Conservation (phyloP, 495 filamentous ascomycete species). For the Amphirosellinia nigrospora region DNA sequence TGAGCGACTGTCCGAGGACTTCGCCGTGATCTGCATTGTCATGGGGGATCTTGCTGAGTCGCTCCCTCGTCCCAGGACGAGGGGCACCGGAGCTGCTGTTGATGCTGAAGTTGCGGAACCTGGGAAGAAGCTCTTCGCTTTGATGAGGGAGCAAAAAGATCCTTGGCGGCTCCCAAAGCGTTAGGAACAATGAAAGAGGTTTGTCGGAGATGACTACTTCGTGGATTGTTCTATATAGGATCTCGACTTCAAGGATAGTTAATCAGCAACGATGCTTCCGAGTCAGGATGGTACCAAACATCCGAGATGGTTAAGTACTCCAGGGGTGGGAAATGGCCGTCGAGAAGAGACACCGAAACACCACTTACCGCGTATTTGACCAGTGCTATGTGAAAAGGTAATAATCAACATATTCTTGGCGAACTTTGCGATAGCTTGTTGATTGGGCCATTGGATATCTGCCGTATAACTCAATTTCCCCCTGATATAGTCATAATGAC, state of each 20-base stretch:
- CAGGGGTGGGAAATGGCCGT: not conserved
- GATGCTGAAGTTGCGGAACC: not conserved
- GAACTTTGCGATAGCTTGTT: constrained; percentile 51
- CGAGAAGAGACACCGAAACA: not conserved
- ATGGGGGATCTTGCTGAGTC: constrained; percentile 32
- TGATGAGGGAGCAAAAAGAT: constrained; percentile 21
- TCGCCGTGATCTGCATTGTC: constrained; percentile 25
- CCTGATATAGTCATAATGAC: constrained; percentile 53
- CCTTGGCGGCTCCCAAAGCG: constrained; percentile 36
- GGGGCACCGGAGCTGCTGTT: not conserved
- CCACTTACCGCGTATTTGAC: constrained; percentile 18
- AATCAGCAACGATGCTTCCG: constrained; percentile 4
- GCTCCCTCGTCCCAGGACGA: constrained; percentile 14
- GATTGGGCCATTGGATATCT: constrained; percentile 46
- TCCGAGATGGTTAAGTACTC: not conserved
- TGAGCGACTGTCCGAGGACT: constrained; percentile 38
- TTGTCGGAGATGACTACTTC: constrained; percentile 29
- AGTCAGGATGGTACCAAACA: not conserved
- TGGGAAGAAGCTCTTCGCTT: constrained; percentile 8
- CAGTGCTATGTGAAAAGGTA: not conserved
- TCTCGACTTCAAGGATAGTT: constrained; percentile 27
- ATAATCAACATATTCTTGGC: constrained; percentile 48
- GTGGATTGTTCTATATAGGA: constrained; percentile 35
- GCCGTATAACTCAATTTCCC: constrained; percentile 50
- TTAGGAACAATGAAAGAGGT: constrained; percentile 32